These are phyloP conservation scores for Chondrus crispus DNA, from an alignment of 23 red algal species.

Conservation along the genomic window DNA sequence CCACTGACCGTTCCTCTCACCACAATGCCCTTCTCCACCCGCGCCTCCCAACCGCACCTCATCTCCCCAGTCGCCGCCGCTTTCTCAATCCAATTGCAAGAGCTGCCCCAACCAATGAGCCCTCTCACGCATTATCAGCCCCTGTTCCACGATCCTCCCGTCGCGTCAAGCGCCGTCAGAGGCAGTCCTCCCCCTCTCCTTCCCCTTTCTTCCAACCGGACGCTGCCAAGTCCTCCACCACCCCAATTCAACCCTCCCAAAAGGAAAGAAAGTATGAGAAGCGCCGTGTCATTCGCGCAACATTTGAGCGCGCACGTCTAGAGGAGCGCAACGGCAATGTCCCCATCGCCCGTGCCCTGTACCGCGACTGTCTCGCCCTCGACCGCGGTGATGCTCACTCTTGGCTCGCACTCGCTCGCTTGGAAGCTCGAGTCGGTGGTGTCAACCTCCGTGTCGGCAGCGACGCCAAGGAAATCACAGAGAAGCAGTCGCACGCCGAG, in stretches of 20 bases:
- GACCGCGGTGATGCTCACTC: slow-evolving; percentile 87
- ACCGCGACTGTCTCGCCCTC: slow-evolving; percentile 75
- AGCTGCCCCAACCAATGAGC: no score
- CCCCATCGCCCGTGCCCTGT: slow-evolving; percentile 32
- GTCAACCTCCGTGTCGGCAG: background rate
- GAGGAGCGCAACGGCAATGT: slow-evolving; percentile 29
- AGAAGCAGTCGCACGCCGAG: background rate
- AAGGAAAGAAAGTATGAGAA: background rate
- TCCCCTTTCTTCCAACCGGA: background rate
- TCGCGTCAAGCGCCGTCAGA: background rate
- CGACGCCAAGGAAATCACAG: background rate
- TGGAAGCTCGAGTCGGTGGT: slow-evolving; percentile 49
- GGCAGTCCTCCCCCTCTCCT: background rate
- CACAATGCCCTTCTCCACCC: background rate
- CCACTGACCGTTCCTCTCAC: background rate
- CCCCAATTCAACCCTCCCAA: background rate
- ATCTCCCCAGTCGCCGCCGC: background rate
- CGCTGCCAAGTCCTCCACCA: background rate
- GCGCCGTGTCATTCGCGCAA: slow-evolving; percentile 31
- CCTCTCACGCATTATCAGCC: background rate
- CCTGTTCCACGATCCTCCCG: background rate
- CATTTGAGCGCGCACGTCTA: slow-evolving; percentile 35
- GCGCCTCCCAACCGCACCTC: background rate
- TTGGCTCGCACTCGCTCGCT: slow-evolving; percentile 85
- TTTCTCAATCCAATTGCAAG: background rate